Evolutionary conservation across 2,329 filamentous ascomycete species (phyloP).

Genomic region (Colletotrichum theobromicola): DNA sequence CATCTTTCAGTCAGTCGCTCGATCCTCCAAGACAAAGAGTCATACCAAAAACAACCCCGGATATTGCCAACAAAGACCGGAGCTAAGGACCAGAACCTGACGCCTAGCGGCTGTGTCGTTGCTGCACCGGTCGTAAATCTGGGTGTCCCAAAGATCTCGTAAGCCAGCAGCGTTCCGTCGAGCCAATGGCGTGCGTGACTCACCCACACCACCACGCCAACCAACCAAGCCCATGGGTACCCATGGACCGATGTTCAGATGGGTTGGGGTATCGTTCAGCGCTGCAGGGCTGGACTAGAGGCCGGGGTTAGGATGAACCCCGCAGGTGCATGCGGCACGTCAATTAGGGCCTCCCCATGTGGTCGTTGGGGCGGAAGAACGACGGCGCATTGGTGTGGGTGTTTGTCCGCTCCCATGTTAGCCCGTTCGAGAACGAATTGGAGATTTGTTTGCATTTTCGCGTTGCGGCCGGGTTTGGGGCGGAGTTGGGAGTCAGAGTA

Average conservation of each 20-base stretch:
- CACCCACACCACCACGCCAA: neutral
- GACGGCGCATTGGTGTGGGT: neutral
- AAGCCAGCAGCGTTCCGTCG: neutral
- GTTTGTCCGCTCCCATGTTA: neutral
- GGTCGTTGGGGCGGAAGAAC: neutral
- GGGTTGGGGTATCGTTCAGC: neutral
- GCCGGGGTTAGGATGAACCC: neutral
- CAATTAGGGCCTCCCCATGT: neutral
- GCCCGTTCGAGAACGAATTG: neutral
- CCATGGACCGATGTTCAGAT: neutral
- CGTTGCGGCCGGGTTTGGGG: neutral
- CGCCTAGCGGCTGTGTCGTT: neutral
- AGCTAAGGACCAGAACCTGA: neutral
- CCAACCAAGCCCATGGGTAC: too few species aligned
- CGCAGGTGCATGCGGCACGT: neutral
- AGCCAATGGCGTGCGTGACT: neutral
- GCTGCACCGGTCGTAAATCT: neutral
- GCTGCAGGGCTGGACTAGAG: neutral
- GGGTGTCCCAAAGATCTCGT: neutral
- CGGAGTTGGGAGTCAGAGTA: neutral
- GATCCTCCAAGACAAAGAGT: neutral
- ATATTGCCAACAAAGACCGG: neutral
- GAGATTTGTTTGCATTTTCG: neutral
- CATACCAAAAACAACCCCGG: neutral
- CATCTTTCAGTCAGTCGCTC: neutral